These are phyloP conservation scores for Ophiostoma triangulosporum DNA, from an alignment of 2,329 filamentous ascomycete species.

Conservation along the genomic window DNA sequence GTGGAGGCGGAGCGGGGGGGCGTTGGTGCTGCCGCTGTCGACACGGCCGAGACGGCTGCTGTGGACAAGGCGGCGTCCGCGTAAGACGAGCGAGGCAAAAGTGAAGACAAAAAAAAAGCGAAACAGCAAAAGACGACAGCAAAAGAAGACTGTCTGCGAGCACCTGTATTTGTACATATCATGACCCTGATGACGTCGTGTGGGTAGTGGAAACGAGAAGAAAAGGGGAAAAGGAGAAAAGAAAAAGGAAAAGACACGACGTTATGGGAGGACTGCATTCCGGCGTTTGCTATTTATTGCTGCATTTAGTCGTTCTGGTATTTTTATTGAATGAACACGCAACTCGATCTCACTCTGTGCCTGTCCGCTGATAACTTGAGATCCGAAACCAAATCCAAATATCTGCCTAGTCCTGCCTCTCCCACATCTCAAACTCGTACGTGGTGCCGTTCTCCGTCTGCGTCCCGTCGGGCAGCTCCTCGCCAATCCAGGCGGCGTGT, in stretches of 20 bases:
- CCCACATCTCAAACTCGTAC: slow-evolving; percentile 67
- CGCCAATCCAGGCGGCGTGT: slow-evolving; percentile 51
- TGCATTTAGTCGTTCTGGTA: neutral
- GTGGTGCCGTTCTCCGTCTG: slow-evolving; percentile 49
- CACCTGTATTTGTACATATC: neutral
- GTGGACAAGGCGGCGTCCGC: neutral
- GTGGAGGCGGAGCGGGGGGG: neutral
- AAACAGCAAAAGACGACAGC: neutral
- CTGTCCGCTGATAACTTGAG: too few relatives aligned
- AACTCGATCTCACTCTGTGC: too few relatives aligned
- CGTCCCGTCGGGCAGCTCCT: slow-evolving; percentile 41
- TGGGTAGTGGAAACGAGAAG: neutral
- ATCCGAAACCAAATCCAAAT: too few relatives aligned
- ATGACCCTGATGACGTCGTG: neutral
- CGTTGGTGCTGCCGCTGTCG: neutral
- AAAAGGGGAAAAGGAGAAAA: too few relatives aligned
- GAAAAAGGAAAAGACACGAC: neutral
- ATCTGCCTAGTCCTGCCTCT: slow-evolving; percentile 29
- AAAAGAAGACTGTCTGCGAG: neutral
- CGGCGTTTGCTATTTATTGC: neutral
- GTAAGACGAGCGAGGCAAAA: neutral
- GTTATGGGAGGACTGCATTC: neutral
- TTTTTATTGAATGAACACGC: too few relatives aligned
- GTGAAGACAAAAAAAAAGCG: neutral
- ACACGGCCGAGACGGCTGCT: neutral